phyloP scores from a whole-genome alignment of 2,329 filamentous ascomycete species.

The Monilinia fructigena region DNA sequence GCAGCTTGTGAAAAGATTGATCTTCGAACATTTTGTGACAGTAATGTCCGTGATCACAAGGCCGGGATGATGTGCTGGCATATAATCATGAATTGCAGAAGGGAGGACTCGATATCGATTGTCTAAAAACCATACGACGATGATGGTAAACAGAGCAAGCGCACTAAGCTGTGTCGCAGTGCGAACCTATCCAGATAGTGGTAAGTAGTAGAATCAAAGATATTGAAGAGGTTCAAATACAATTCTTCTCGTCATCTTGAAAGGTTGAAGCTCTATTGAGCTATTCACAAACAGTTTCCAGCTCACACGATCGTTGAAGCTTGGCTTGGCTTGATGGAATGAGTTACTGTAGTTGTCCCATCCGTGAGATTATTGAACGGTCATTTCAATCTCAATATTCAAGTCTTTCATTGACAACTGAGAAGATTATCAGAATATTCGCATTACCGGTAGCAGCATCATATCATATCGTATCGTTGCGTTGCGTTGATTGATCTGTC shows the following conservation, averaged over 20 bases:
- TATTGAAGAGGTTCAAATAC: slow-evolving; percentile 27
- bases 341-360: slow-evolving; percentile 22
- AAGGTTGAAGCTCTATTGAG: slow-evolving; percentile 18
- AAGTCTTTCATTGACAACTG: slow-evolving; percentile 4
- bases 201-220: slow-evolving; percentile 20
- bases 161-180: slow-evolving; percentile 39
- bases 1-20: slow-evolving; percentile 60
- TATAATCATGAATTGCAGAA: slow-evolving; percentile 63
- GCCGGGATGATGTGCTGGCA: slow-evolving; percentile 67
- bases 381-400: slow-evolving; percentile 16
- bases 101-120: slow-evolving; percentile 68
- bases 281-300: slow-evolving; percentile 22
- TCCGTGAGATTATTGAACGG: slow-evolving; percentile 10
- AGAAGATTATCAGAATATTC: not conserved
- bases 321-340: slow-evolving; percentile 22
- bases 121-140: slow-evolving; percentile 65
- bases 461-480: too few species aligned
- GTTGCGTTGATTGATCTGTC: too few species aligned
- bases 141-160: slow-evolving; percentile 48
- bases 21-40: slow-evolving; percentile 59
- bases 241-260: slow-evolving; percentile 41
- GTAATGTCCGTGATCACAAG: slow-evolving; percentile 70
- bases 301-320: slow-evolving; percentile 23
- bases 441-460: slow-evolving; percentile 1
- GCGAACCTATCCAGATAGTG: slow-evolving; percentile 45